Percentiles rank a stretch among this genome's conserved stretches.
phyloP scores from a whole-genome alignment of 2,329 filamentous ascomycete genomes.

The Colletotrichum sp. region DNA sequence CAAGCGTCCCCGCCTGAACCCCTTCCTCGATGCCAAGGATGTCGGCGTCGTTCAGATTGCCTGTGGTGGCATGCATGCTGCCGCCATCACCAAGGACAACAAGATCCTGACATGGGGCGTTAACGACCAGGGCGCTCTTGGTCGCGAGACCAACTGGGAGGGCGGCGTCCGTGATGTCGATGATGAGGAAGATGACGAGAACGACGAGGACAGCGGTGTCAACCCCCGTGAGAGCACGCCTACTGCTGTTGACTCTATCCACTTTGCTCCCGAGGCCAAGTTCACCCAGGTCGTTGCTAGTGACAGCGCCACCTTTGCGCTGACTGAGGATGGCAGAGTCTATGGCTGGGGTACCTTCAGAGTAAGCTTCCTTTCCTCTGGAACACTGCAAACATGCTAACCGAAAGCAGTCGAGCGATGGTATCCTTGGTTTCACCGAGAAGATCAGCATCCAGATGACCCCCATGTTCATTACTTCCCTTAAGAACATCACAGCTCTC shows the following conservation, averaged over 20 bases:
- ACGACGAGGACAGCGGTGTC: constrained; percentile 64
- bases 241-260: constrained; percentile 58
- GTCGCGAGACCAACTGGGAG: constrained; percentile 72
- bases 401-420: constrained; percentile 52
- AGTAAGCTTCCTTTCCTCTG: constrained; percentile 4
- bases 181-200: constrained; percentile 31
- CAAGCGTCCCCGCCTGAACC: constrained; percentile 74
- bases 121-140: constrained; percentile 83
- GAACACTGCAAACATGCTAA: neutral
- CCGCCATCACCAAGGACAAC: constrained; percentile 79
- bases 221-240: constrained; percentile 78
- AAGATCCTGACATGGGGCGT: constrained; percentile 87
- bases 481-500: constrained; percentile 69
- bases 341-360: constrained; percentile 88
- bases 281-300: constrained; percentile 72
- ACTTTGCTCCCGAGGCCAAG: constrained; percentile 64
- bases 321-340: constrained; percentile 76
- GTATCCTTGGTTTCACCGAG: constrained; percentile 67
- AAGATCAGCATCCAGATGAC: constrained; percentile 50
- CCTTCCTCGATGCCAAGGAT: constrained; percentile 56
- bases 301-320: constrained; percentile 76
- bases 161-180: constrained; percentile 65
- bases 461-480: constrained; percentile 55
- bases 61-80: constrained; percentile 81
- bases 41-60: constrained; percentile 76